Base-by-base conservation (phyloP, 208 protist genomes). In the Trypanosomatidae sp. region DNA sequence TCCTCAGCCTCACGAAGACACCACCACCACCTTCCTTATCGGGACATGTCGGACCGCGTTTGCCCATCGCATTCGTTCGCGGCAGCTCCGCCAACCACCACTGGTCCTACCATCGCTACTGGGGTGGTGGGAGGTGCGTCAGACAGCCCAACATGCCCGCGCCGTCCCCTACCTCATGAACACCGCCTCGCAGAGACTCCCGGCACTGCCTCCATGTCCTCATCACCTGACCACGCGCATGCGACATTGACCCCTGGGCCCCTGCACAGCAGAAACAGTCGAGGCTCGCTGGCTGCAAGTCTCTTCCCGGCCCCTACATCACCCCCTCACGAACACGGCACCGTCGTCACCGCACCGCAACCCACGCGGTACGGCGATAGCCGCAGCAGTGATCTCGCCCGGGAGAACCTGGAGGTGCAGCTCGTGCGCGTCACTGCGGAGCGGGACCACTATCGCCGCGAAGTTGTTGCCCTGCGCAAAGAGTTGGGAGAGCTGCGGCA, bases 401-500 rank as follows among this genome's bases (percentile, higher is more conserved):
- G 55, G 17, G 73, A 75, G n/a, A 58, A 76, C 28, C 65, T 75
- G 22, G 67, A 71, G 60, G 67, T 73, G 62, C 78, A 64, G 56
- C 73, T 84, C 25, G 66, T 59, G 56, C 64, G 66, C 15, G 58
- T 83, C 41, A 71, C 59, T 64, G 68, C 52, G 22, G 80, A 88
- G 49, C 80, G 80, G 2, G 79, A 88, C 43, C 30, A 50, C 60
- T 84, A 80, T 67, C 50, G 53, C 17, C 70, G 39, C 49, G 72
- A 82, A 47, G 55, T 66, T 7, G 25, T 50, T 13, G 58, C 66
- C 28, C 74, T 88, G 10, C 70, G 66, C 1, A 49, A 43, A 49
- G 47, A 81, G 58, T 47, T 85, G 9, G 33, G 19, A 1, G 65
- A 66, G 25, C 59, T 88, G 58, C 53, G 62, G 55, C n/a, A 52